Conservation (phyloP, 1,284 basidiomycete genomes). For the Pseudozyma flocculosa region DNA sequence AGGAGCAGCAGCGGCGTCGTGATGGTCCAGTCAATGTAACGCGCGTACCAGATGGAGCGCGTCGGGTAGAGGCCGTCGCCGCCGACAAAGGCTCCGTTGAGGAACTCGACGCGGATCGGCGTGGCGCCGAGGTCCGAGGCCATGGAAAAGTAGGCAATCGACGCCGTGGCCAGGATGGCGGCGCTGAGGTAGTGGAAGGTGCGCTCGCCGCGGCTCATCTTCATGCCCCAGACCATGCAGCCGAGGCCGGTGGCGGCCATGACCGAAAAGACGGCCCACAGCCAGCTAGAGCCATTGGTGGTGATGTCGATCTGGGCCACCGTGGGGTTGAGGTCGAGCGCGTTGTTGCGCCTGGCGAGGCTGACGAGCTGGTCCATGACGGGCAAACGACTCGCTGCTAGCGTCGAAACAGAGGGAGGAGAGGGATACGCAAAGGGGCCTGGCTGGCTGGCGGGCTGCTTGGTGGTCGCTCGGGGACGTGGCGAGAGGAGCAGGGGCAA, state of each 20-base stretch:
- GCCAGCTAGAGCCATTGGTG: slow-evolving; percentile 61
- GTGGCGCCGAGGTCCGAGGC: slow-evolving; percentile 67
- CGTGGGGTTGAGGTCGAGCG: slow-evolving; percentile 34
- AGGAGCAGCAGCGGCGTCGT: slow-evolving; percentile 66
- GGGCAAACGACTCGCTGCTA: no score
- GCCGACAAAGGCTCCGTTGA: slow-evolving; percentile 44
- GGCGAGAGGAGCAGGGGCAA: no score
- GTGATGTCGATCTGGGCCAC: slow-evolving; percentile 44
- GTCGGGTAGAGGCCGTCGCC: slow-evolving; percentile 47
- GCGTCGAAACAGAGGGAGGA: no score
- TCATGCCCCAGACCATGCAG: slow-evolving; percentile 42
- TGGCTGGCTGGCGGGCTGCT: no score
- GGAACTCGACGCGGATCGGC: slow-evolving; percentile 63
- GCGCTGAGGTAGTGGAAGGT: slow-evolving; percentile 62
- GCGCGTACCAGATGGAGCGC: slow-evolving; percentile 65
- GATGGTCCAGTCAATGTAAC: slow-evolving; percentile 58
- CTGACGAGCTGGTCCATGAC: no score
- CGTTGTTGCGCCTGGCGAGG: slow-evolving; percentile 16
- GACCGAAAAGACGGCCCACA: slow-evolving; percentile 58
- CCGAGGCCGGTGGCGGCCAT: slow-evolving; percentile 51
- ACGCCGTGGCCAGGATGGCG: slow-evolving; percentile 54
- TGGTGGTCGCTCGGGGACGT: no score
- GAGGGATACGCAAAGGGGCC: no score
- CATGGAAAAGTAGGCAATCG: slow-evolving; percentile 64
- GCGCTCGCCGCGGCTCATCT: slow-evolving; percentile 60